Evolutionary conservation across 352 stramenopile species (phyloP).

Genomic region (Chrysophaeum taylorii): DNA sequence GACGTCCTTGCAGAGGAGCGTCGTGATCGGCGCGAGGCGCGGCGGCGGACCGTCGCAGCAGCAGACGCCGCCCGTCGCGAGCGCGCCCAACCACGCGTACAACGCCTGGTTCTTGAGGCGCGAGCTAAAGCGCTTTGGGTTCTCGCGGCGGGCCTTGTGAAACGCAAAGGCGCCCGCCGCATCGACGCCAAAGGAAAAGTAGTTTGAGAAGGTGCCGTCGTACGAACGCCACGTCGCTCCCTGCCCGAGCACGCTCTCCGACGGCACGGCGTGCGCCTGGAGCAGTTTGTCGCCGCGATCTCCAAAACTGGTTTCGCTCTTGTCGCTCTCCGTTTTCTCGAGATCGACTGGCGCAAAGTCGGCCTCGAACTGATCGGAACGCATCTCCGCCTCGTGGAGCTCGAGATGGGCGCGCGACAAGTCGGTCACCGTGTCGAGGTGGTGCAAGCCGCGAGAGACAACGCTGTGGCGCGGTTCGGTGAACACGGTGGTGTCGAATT

Average conservation of each 20-base stretch:
- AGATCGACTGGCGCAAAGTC: neutral
- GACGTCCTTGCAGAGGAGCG: conserved; percentile 26
- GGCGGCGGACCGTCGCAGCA: conserved; percentile 7
- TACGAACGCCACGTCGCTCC: conserved; percentile 17
- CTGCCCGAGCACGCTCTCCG: neutral
- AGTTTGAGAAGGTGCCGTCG: conserved; percentile 46
- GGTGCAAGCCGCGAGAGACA: neutral
- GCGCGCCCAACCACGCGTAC: conserved; percentile 48
- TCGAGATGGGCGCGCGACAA: neutral
- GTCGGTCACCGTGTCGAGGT: neutral
- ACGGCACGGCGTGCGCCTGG: neutral
- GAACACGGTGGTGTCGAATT: neutral
- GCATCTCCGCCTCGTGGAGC: neutral
- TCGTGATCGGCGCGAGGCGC: conserved; percentile 26
- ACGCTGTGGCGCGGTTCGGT: neutral
- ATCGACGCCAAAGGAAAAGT: conserved; percentile 65
- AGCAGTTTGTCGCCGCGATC: neutral
- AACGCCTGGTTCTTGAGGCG: conserved; percentile 78
- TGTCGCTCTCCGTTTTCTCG: neutral
- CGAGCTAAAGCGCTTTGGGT: conserved; percentile 69
- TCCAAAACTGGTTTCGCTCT: neutral
- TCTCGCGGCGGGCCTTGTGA: conserved; percentile 67
- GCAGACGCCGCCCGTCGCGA: conserved; percentile 21
- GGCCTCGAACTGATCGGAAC: neutral
- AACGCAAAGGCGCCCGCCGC: conserved; percentile 74